phyloP scores from a whole-genome alignment of 129 eudicot species.

The Kitagawia praeruptora region DNA sequence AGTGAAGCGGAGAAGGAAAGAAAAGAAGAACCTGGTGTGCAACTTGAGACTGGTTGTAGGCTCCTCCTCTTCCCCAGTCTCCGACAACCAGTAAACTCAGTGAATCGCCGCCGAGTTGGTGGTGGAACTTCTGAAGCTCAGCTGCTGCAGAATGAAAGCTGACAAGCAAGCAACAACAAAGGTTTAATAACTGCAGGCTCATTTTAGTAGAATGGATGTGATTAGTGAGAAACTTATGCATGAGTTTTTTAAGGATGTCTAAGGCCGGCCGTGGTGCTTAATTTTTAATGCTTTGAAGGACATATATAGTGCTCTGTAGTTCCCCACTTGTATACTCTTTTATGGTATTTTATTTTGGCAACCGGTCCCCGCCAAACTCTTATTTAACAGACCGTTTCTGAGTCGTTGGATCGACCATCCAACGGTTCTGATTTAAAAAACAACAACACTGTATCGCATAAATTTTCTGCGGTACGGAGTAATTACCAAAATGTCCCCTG shows the following conservation, averaged over 20 bases:
- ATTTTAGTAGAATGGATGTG: neutral
- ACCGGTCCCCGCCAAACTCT: too few species aligned
- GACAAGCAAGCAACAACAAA: neutral
- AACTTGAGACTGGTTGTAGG: slow-evolving; percentile 54
- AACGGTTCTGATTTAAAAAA: too few species aligned
- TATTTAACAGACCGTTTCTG: too few species aligned
- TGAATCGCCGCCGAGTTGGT: slow-evolving; percentile 37
- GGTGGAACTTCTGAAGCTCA: slow-evolving; percentile 39
- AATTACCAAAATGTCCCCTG: too few species aligned
- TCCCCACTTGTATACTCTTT: too few species aligned
- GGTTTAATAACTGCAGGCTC: too few species aligned
- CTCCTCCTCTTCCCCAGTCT: slow-evolving; percentile 84
- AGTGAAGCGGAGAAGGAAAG: neutral
- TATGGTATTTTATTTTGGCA: too few species aligned
- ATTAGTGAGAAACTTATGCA: neutral
- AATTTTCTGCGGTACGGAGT: too few species aligned
- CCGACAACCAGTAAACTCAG: slow-evolving; percentile 60
- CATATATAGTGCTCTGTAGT: too few species aligned
- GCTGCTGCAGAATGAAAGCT: slow-evolving; percentile 7
- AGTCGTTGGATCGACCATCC: too few species aligned
- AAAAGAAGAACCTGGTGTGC: slow-evolving; percentile 46
- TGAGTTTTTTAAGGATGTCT: neutral
- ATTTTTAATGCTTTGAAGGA: neutral
- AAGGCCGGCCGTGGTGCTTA: neutral
- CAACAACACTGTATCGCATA: too few species aligned